Evolutionary conservation across 2,329 filamentous ascomycete species (phyloP), one percentile per base, ranked within the genome.

Genomic region (Ophiosphaerella korrae): DNA sequence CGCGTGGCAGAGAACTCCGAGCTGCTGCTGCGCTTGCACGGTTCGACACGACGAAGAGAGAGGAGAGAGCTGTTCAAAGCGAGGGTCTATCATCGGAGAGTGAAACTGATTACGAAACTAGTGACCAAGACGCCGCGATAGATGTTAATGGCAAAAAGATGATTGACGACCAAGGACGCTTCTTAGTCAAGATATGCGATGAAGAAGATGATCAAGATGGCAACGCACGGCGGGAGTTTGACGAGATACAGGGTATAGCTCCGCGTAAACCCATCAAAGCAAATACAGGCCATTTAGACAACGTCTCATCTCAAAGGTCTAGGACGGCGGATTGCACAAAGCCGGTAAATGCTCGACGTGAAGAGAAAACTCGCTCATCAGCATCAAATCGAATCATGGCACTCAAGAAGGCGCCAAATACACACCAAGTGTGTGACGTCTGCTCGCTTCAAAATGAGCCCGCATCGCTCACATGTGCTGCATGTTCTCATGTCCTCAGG

Each of bases 11-110:
- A 52, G 90, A 93, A 43, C 76, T 94, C 9, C 78, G 90, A 48
- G 90, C 89, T 2, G 88, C 88, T 5, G 90, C 90, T 2, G 90
- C 90, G 1, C 70, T 93, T 59, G 88, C 88, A 12, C 79, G 90
- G 11, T 90, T 93, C 50, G 88, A 84, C 11, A 72, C 72, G 3
- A 64, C 66, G 7, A 77, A 78, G 73, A 73, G 75, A 49, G 75
- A 81, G 39, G 82, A 76, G 9, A 58, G 50, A 2, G 35, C 33
- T 0, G 53, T 74, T 14, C 72, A 75, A 34, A 72, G 77, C 14
- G 74, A 77, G 29, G 59, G 66, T 11, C 38, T 32, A 3, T 50
- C 46, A 1, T 70, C 65, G 2, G 72, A 70, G 21, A 72, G 68
- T 32, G 72, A 72, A 21, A 72, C 71, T 0, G 70, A 74, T 11